Base-by-base conservation (phyloP, 2,329 filamentous ascomycete species). In the Incumbomyces delicatus region DNA sequence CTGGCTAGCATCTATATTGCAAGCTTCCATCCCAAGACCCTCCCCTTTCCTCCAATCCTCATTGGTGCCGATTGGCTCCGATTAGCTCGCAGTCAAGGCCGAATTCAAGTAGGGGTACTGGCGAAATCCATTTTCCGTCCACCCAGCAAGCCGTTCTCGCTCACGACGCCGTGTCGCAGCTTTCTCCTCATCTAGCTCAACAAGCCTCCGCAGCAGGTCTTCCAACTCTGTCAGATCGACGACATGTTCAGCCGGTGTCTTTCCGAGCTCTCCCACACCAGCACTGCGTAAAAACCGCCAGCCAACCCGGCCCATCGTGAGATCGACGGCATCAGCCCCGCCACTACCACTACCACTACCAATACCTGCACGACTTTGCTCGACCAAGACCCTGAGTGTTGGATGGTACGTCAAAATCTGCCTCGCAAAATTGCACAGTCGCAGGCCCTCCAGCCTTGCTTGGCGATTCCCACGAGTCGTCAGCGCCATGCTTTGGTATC, bases 401-500 rank as follows among this genome's bases (percentile, higher is more conserved):
- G 43, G 34, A 31, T 46, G 43, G 12, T 29, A 31, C 4, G 20
- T 14, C 16, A 46, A 16, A 30, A 46, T 46, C 20, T 33, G 16
- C 34, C 29, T 16, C 6, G 34, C 43, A 29, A 46, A 31, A 13
- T 37, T 33, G 16, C 43, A 46, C 22, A 46, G 31, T 17, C 34
- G 6, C n/a, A 46, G 16, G 10, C 20, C 43, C 29, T 46, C 43
- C 7, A 38, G 8, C 16, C 43, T 20, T n/a, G 43, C 20, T 32
- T 22, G 32, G 17, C 33, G n/a, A 22, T 32, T 29, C 8, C 43
- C 43, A 31, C 33, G 11, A 46, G 20, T 44, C 8, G 30, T 44
- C 20, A 46, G 20, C n/a, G 43, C 33, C 35, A 40, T 38, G 17
- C 33, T n/a, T 16, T 46, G 43, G 34, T 46, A 46, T 6, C 34